Evolutionary conservation across 2,329 filamentous ascomycete genomes (phyloP).

Genomic region (Xylaria sp.): DNA sequence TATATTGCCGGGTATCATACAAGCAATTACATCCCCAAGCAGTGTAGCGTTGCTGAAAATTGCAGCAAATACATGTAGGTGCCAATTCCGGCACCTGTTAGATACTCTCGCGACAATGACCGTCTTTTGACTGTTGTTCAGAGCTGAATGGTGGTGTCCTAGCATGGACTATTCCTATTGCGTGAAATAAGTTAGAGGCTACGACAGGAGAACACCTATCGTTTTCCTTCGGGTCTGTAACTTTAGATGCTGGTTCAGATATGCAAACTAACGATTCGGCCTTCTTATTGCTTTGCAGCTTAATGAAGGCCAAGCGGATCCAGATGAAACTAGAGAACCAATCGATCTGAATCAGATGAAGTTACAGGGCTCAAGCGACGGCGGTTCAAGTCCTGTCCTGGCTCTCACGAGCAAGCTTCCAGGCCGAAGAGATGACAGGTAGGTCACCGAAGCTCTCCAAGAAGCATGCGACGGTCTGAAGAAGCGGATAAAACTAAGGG

Average conservation of each 20-base stretch:
- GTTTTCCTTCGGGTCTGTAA: background rate
- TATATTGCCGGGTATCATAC: constrained; percentile 19
- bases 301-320: background rate
- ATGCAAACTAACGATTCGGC: background rate
- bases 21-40: background rate
- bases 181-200: background rate
- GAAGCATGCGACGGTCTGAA: constrained; percentile 85
- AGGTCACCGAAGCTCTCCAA: constrained; percentile 79
- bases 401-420: background rate
- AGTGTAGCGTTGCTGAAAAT: background rate
- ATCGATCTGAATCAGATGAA: background rate
- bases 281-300: background rate
- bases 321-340: background rate
- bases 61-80: background rate
- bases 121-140: background rate
- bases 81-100: background rate
- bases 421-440: background rate
- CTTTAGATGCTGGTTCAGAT: background rate
- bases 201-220: background rate
- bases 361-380: background rate
- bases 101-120: background rate
- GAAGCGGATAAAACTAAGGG: constrained; percentile 82
- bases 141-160: background rate
- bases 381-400: background rate
- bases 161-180: background rate